A percentile compares a stretch with the other conserved stretches of the same genome.
phyloP scores from a whole-genome alignment of 2,329 filamentous ascomycete species.

The Arthrinium phaeospermum region DNA sequence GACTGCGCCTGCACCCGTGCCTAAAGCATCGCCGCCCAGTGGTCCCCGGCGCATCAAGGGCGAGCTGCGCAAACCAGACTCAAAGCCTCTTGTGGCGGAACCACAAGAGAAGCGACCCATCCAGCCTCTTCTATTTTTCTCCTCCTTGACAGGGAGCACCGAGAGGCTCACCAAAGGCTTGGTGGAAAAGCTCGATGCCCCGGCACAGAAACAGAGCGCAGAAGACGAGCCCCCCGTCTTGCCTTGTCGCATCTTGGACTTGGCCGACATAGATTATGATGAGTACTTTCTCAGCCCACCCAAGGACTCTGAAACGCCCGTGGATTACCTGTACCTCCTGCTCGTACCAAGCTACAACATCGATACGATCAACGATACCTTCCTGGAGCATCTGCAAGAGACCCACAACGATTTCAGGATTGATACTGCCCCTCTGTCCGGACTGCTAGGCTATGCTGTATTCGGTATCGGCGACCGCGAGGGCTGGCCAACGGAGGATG shows the following conservation, averaged over 20 bases:
- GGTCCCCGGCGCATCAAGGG: slow-evolving; percentile 59
- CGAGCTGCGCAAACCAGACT: slow-evolving; percentile 42
- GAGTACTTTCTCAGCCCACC: slow-evolving; percentile 87
- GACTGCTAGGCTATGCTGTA: slow-evolving; percentile 84
- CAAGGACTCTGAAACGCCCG: slow-evolving; percentile 53
- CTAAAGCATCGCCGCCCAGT: slow-evolving; percentile 30
- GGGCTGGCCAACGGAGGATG: slow-evolving; percentile 88
- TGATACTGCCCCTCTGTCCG: slow-evolving; percentile 81
- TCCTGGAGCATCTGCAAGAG: slow-evolving; percentile 85
- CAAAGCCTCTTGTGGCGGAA: slow-evolving; percentile 35
- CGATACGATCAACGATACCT: slow-evolving; percentile 86
- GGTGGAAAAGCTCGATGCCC: slow-evolving; percentile 56
- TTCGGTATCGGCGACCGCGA: slow-evolving; percentile 93
- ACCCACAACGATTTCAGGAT: slow-evolving; percentile 97
- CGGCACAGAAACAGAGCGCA: slow-evolving; percentile 57
- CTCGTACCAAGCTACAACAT: slow-evolving; percentile 94
- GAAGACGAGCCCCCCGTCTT: slow-evolving; percentile 47
- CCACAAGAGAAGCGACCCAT: slow-evolving; percentile 52
- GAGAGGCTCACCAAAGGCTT: slow-evolving; percentile 74
- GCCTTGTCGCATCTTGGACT: slow-evolving; percentile 72
- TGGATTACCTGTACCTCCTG: slow-evolving; percentile 80
- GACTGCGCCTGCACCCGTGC: background rate
- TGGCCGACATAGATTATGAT: slow-evolving; percentile 89
- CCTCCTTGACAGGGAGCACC: slow-evolving; percentile 84
- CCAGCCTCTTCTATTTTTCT: slow-evolving; percentile 85